These are phyloP conservation scores for Aureobasidium sp. DNA, from an alignment of 2,329 filamentous ascomycete species.

Conservation along the genomic window DNA sequence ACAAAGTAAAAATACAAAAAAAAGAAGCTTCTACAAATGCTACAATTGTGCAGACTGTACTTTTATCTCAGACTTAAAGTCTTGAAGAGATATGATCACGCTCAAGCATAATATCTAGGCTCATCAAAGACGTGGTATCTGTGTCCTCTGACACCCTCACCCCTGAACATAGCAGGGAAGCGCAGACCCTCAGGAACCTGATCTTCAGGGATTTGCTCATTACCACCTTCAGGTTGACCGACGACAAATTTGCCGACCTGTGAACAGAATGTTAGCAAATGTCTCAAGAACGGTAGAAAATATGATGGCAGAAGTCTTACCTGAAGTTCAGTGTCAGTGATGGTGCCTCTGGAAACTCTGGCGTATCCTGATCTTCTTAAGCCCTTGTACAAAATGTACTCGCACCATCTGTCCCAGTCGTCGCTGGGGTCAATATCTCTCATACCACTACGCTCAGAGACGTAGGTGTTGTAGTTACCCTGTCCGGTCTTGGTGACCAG, in stretches of 20 bases:
- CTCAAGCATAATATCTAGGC: constrained; percentile 55
- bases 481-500: constrained; percentile 82
- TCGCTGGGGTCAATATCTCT: constrained; percentile 85
- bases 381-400: constrained; percentile 94
- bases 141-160: constrained; percentile 80
- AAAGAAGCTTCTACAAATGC: not conserved
- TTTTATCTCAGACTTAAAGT: not conserved
- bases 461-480: constrained; percentile 96
- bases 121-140: constrained; percentile 92
- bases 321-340: constrained; percentile 96
- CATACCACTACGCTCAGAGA: constrained; percentile 81
- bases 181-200: constrained; percentile 68
- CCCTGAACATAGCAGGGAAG: constrained; percentile 79
- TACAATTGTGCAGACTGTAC: not conserved
- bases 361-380: constrained; percentile 83
- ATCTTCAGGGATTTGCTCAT: constrained; percentile 60
- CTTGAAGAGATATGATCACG: not conserved
- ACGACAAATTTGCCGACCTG: constrained; percentile 86
- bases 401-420: constrained; percentile 98
- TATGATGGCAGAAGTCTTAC: constrained; percentile 34
- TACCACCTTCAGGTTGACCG: constrained; percentile 57
- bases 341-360: constrained; percentile 76
- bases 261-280: not conserved
- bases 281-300: constrained; percentile 1
- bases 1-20: no score